Conservation (phyloP, 345 rosid species). For the Odontarrhena argentea region DNA sequence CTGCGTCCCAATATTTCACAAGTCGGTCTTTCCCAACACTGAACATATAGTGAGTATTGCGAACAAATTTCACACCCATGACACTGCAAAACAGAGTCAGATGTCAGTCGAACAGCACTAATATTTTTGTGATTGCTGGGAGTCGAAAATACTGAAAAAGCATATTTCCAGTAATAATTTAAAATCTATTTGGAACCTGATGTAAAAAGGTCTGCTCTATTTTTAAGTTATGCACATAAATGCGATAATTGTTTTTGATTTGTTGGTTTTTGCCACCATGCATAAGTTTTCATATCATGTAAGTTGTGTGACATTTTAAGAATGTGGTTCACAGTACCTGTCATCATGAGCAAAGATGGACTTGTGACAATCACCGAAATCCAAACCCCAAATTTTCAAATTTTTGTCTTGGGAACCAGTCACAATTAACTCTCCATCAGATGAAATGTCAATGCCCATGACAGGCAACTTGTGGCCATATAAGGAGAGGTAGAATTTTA, state of each 20-base stretch:
- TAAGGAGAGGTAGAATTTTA: constrained; percentile 77
- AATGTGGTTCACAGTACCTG: constrained; percentile 53
- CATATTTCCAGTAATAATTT: neutral
- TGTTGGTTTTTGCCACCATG: neutral
- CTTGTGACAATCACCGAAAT: constrained; percentile 96
- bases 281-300: neutral
- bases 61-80: constrained; percentile 89
- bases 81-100: constrained; percentile 62
- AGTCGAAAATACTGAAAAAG: neutral
- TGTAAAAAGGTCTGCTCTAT: neutral
- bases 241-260: neutral
- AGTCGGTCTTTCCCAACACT: constrained; percentile 92
- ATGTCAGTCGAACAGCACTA: constrained; percentile 39
- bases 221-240: neutral
- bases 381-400: constrained; percentile 95
- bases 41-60: constrained; percentile 85
- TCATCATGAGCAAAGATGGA: constrained; percentile 95
- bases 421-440: constrained; percentile 92
- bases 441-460: constrained; percentile 89
- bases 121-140: neutral
- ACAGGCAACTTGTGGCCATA: constrained; percentile 97
- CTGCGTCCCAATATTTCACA: constrained; percentile 98
- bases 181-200: neutral
- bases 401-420: constrained; percentile 98
- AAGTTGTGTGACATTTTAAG: constrained; percentile 12